These are phyloP conservation scores for Cladosporium sp. DNA, from an alignment of 2,329 filamentous ascomycete species.

Conservation along the genomic window DNA sequence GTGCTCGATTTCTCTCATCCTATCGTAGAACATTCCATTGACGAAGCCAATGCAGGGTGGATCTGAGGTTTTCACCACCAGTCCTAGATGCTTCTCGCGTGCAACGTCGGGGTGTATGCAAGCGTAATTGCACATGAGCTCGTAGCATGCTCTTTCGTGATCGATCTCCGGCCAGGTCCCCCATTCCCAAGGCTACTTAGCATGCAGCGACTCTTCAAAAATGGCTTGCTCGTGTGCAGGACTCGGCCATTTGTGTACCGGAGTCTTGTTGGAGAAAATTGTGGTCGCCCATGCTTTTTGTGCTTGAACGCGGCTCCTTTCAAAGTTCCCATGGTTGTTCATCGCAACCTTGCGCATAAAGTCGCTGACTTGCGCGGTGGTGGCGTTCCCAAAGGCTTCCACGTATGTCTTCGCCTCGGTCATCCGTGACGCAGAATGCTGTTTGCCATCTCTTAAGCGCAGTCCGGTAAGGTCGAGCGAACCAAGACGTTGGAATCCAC, in stretches of 20 bases:
- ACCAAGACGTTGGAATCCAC: too few relatives aligned
- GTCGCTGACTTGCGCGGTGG: background rate
- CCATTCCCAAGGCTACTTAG: background rate
- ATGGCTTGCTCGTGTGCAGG: background rate
- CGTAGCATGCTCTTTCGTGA: background rate
- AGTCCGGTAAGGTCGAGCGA: background rate
- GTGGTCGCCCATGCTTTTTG: background rate
- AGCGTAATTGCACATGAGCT: background rate
- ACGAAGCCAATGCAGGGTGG: background rate
- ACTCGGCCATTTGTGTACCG: background rate
- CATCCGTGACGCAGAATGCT: background rate
- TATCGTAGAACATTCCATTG: background rate
- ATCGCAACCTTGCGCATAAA: background rate
- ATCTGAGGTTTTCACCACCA: background rate
- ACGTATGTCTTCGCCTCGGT: background rate
- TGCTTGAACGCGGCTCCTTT: background rate
- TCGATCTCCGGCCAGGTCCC: background rate
- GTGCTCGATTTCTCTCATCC: background rate
- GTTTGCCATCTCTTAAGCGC: background rate
- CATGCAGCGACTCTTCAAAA: background rate
- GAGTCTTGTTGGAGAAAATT: background rate
- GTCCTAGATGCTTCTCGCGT: background rate
- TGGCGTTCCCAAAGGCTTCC: background rate
- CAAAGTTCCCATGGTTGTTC: too few relatives aligned
- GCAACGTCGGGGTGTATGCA: constrained; percentile 3